Evolutionary conservation across 2,329 filamentous ascomycete genomes (phyloP), one percentile per base, ranked within the genome.

Genomic region (Drechmeria coniospora): DNA sequence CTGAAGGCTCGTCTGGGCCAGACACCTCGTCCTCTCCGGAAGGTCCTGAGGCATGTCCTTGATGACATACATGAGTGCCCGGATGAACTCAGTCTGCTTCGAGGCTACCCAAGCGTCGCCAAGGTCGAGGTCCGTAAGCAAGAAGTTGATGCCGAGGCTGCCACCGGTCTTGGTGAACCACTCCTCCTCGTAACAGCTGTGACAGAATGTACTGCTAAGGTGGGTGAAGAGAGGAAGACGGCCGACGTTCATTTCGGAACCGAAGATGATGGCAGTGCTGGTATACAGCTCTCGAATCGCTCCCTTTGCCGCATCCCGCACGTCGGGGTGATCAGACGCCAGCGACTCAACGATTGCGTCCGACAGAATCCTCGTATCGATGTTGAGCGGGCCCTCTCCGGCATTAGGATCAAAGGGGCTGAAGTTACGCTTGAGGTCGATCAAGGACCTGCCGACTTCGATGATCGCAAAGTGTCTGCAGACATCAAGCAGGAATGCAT

Each of bases 151-250:
- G 30, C 92, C 92, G 13, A 87, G 59, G 29, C 80, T 86, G 21
- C 90, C 90, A 26, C 87, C 90, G 21, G 84, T 80, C 54, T 99
- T 98, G 28, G 86, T 86, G 46, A 93, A 98, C 90, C 92, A 99
- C 44, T 98, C 90, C 49, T 98, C 87, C 43, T 90, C 84, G 43
- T 94, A 86, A 50, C 90, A 98, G 38, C 82, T 84, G 49, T 98
- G 90, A 41, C 82, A 90, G 49, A 95, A 93, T 1, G 75, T 76
- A 34, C 74, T 79, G 21, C 79, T 77, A 5, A 98, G 63, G 43
- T 87, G 76, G 32, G 66, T 68, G 55, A 98, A 98, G 53, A 98
- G 82, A 1, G 78, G 73, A 7, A 98, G 64, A 31, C 74, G 74
- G 19, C 80, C 72, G 18, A 86, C 74, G 29, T 79, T 68, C 14